Conservation (phyloP, 2,329 filamentous ascomycete species). For the Leptographium flavum region DNA sequence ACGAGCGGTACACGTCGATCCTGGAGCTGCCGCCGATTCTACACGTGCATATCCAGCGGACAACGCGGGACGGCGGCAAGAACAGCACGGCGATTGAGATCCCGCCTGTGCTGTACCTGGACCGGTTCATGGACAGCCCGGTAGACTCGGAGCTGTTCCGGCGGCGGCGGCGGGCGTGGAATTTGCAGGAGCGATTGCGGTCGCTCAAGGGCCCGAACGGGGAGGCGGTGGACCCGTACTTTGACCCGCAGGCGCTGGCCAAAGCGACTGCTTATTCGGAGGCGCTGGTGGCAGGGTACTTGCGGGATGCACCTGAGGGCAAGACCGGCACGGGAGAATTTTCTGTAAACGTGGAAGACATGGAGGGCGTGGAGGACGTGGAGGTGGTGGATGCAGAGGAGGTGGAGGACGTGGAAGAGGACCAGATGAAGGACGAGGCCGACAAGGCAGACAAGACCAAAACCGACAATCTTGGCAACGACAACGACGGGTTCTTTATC, state of each 20-base stretch:
- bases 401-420: slow-evolving; percentile 3
- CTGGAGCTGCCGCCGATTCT: slow-evolving; percentile 68
- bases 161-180: slow-evolving; percentile 59
- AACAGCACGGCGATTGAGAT: slow-evolving; percentile 66
- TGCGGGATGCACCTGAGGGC: not conserved
- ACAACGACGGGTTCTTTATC: slow-evolving; percentile 9
- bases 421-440: not conserved
- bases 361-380: not conserved
- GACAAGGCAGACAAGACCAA: not conserved
- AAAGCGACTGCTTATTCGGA: slow-evolving; percentile 5
- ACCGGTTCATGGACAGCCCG: slow-evolving; percentile 67
- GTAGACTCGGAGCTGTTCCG: slow-evolving; percentile 46
- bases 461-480: not conserved
- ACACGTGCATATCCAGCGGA: slow-evolving; percentile 79
- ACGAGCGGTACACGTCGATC: slow-evolving; percentile 54
- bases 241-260: not conserved
- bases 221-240: slow-evolving; percentile 3
- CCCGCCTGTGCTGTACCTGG: slow-evolving; percentile 70
- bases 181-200: slow-evolving; percentile 50
- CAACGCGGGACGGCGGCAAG: slow-evolving; percentile 59
- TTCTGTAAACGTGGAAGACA: not conserved
- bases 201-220: slow-evolving; percentile 30
- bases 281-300: not conserved
- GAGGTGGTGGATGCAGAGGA: not conserved
- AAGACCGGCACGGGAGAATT: slow-evolving; percentile 1